Evolutionary conservation across 1,284 basidiomycete species (phyloP), one percentile per base, ranked within the genome.

Genomic region (Sporisorium scitamineum): DNA sequence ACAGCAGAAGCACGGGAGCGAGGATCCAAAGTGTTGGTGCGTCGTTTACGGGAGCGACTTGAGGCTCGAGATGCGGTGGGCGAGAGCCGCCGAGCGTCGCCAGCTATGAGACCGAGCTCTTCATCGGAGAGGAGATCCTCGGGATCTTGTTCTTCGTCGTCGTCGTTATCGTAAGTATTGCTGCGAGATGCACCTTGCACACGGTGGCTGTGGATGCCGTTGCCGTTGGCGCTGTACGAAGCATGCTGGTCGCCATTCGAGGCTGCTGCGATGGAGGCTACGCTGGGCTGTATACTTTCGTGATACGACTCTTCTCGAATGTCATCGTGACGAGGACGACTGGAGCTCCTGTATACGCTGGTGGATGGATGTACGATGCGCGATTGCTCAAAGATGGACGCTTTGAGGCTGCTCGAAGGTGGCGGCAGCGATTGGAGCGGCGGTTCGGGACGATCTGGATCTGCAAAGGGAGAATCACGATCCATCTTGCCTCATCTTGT

Each of bases 341-440:
- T 67, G 20, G 47, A 22, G 27, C 53, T 55, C 9, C 27, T 44
- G 32, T 70, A 61, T 8, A 57, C 6, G 48, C 67, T 70, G 29
- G 63, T 70, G 52, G 72, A 75, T 27, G 72, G 72, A 61, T 75
- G 72, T 2, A 70, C 70, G 67, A 77, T 70, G 56, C 70, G 66
- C 8, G 75, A 77, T 14, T 73, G 70, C 10, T 73, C 75, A 61
- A 77, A 77, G 56, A 77, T 73, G 20, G 73, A 76, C 1, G 59
- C 48, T n/a, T 63, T 75, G 57, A 71, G 61, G 50, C 62, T 71
- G 55, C 45, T 62, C 27, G 54, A 39, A 41, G 65, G 32, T 13
- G 58, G 3, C 6, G 51, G 32, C 11, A 53, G 51, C 22, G 51
- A 5, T 29, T 54, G 39, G n/a, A 22, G 63, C 26, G 59, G 58